Percentiles rank a stretch among this genome's conserved stretches.
These are phyloP conservation scores for Letharia columbiana DNA, from an alignment of 495 filamentous ascomycete genomes.

Conservation along the genomic window DNA sequence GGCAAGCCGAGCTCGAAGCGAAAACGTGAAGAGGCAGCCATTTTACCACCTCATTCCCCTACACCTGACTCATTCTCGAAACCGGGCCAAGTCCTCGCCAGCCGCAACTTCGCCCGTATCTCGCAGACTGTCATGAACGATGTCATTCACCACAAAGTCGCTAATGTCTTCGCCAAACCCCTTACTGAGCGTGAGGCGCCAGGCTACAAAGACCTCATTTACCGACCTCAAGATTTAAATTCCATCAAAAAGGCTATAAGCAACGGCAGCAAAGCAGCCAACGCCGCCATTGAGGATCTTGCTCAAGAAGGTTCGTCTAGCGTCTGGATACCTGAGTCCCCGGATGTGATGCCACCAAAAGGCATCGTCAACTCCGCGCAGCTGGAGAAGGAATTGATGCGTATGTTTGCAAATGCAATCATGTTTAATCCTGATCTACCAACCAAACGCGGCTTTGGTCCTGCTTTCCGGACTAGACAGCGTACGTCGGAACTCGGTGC, in stretches of 20 bases:
- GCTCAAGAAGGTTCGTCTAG: constrained; percentile 39
- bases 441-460: constrained; percentile 53
- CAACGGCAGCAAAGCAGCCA: constrained; percentile 66
- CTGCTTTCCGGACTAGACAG: constrained; percentile 41
- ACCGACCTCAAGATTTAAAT: constrained; percentile 82
- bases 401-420: constrained; percentile 94
- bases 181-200: constrained; percentile 78
- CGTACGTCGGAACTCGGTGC: constrained; percentile 26
- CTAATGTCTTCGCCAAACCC: constrained; percentile 76
- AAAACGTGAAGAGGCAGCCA: constrained; percentile 26
- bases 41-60: constrained; percentile 27
- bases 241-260: constrained; percentile 70
- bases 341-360: constrained; percentile 72
- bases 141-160: constrained; percentile 76
- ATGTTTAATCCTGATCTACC: constrained; percentile 85
- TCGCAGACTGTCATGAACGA: constrained; percentile 73
- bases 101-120: constrained; percentile 69
- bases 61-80: constrained; percentile 22
- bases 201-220: constrained; percentile 79
- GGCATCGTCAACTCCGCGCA: constrained; percentile 92
- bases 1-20: constrained; percentile 22
- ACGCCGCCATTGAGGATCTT: constrained; percentile 44
- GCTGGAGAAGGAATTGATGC: constrained; percentile 88
- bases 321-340: constrained; percentile 39
- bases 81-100: constrained; percentile 53